Evolutionary conservation across 805 yeast species (phyloP), one percentile per base, ranked within the genome.

Genomic region (Wilhelminamyces savonicus): DNA sequence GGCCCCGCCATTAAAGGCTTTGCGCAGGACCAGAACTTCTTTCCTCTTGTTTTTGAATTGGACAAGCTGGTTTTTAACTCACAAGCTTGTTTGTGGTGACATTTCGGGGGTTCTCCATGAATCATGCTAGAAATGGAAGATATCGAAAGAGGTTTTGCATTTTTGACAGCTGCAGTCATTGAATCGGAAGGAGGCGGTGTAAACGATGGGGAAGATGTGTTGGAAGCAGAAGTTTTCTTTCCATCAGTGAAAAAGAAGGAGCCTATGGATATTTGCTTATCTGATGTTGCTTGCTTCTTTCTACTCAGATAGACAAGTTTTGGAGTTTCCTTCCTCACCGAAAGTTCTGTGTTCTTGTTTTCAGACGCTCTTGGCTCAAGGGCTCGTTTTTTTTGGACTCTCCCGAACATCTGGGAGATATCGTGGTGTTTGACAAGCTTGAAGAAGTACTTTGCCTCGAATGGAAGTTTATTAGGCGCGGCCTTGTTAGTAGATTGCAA

Each of bases 11-110:
- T n/a, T n/a, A n/a, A n/a, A n/a, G n/a, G n/a, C n/a, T n/a, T n/a
- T n/a, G 44, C 28, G 35, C 62, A 56, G 25, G 57, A 53, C 62
- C 62, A 56, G 27, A 53, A 56, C 31, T 48, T 54, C 21, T 39
- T 47, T 4, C 62, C 62, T 31, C 46, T 50, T 11, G 51, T 42
- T n/a, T 44, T n/a, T n/a, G n/a, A 37, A 2, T 40, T 46, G 16
- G 36, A 44, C 19, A 45, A 34, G 34, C 61, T 53, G 6, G 62
- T 56, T 33, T 49, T 52, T 21, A 56, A 26, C 13, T 41, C 42
- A 28, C 61, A 54, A 1, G 36, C 27, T 23, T 46, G 40, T 13
- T 47, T 49, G 32, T 56, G 62, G 4, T 33, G 30, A 33, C 62
- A 56, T 5, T 26, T 19, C 1, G 62, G 62, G 5, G 58, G 54